phyloP scores from a whole-genome alignment of 345 rosid genomes.

The Euphorbia lathyris region DNA sequence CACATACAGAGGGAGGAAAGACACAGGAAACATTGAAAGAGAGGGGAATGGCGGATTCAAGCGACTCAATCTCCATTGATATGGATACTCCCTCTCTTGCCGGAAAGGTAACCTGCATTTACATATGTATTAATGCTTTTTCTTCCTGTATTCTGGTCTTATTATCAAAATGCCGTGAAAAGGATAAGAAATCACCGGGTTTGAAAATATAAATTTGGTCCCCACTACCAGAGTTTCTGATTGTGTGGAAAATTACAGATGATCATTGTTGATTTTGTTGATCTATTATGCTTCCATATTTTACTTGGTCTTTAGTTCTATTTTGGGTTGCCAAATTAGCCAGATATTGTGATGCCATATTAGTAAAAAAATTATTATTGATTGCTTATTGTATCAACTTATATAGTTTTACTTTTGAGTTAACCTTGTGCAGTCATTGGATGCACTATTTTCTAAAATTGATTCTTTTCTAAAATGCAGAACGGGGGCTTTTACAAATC shows the following conservation, averaged over 20 bases:
- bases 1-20: neutral
- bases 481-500: neutral
- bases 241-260: neutral
- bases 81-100: slow-evolving; percentile 65
- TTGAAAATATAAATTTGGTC: neutral
- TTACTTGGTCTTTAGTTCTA: neutral
- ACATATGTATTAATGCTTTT: slow-evolving; percentile 8
- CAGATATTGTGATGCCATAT: neutral
- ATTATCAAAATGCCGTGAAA: no score
- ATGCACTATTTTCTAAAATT: neutral
- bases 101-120: slow-evolving; percentile 59
- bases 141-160: no score
- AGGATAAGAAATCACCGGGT: slow-evolving; percentile 8
- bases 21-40: slow-evolving; percentile 9
- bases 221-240: neutral
- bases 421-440: neutral
- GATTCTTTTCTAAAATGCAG: neutral
- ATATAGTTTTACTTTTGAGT: neutral
- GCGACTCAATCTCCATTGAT: slow-evolving; percentile 83
- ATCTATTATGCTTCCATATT: neutral
- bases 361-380: no score
- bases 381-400: neutral
- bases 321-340: no score
- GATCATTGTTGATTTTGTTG: neutral
- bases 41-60: slow-evolving; percentile 70